These are phyloP conservation scores for Daldinia vernicosa DNA, from an alignment of 495 filamentous ascomycete species.

Conservation along the genomic window DNA sequence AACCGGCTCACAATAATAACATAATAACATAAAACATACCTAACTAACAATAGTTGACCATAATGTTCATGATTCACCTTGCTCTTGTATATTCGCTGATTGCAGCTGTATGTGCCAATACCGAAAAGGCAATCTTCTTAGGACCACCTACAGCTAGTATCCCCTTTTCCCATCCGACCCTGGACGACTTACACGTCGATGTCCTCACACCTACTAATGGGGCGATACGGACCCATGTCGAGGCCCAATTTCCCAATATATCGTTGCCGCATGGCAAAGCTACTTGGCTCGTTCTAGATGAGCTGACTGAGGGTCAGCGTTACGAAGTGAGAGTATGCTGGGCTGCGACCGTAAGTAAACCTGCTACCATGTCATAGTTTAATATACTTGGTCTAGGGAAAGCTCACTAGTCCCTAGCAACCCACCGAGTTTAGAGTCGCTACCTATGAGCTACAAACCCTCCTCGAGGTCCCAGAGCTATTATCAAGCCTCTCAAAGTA, in stretches of 20 bases:
- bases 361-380: constrained; percentile 9
- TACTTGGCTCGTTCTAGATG: constrained; percentile 85
- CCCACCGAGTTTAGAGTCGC: constrained; percentile 81
- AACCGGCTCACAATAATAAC: neutral
- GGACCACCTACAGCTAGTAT: constrained; percentile 67
- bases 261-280: constrained; percentile 64
- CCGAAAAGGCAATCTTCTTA: constrained; percentile 91
- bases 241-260: constrained; percentile 70
- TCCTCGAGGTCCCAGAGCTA: constrained; percentile 68
- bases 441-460: constrained; percentile 65
- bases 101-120: constrained; percentile 66
- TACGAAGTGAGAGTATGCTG: constrained; percentile 96
- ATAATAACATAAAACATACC: no score
- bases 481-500: constrained; percentile 71
- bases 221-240: constrained; percentile 67
- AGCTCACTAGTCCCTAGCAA: constrained; percentile 67
- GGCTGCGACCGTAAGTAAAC: constrained; percentile 80
- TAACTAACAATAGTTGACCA: constrained; percentile 3
- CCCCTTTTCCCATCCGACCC: constrained; percentile 62
- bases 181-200: constrained; percentile 72
- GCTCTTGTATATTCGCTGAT: constrained; percentile 21
- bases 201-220: constrained; percentile 65
- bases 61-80: constrained; percentile 24
- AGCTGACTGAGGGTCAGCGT: constrained; percentile 74
- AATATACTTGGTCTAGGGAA: neutral